These are phyloP conservation scores for Dioscorea cayenensis DNA, from an alignment of 116 monocot genomes.

Conservation along the genomic window DNA sequence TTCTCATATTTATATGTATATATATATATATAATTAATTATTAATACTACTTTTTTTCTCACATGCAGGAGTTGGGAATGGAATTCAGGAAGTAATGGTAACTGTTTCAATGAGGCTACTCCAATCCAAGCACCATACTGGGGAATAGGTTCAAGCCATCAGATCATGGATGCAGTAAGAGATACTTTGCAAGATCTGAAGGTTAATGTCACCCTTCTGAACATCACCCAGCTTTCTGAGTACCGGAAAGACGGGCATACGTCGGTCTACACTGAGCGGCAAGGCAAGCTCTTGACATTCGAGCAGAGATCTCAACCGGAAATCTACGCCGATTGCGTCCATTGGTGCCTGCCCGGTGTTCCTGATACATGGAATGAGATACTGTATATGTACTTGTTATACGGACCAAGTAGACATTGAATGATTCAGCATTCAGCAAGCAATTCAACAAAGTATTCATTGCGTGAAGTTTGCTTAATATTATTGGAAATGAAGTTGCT, in stretches of 20 bases:
- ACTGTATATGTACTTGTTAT: constrained; percentile 18
- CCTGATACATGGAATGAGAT: constrained; percentile 77
- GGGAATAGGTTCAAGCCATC: constrained; percentile 32
- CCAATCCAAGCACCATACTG: constrained; percentile 31
- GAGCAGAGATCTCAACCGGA: constrained; percentile 40
- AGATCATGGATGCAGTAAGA: constrained; percentile 26
- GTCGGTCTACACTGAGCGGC: constrained; percentile 50
- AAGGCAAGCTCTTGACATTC: constrained; percentile 40
- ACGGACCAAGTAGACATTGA: not conserved
- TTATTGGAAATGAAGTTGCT: not conserved
- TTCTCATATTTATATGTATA: too few relatives aligned
- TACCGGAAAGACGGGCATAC: constrained; percentile 64
- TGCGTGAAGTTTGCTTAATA: too few relatives aligned
- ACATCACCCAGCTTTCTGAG: constrained; percentile 56
- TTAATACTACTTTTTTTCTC: not conserved
- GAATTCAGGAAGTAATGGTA: constrained; percentile 26
- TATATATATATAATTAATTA: too few relatives aligned
- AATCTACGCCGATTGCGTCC: constrained; percentile 56
- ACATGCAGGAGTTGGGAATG: constrained; percentile 42
- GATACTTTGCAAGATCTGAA: constrained; percentile 17
- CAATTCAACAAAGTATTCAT: not conserved
- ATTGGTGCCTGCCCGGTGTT: constrained; percentile 75
- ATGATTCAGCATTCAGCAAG: not conserved
- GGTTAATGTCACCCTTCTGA: constrained; percentile 36
- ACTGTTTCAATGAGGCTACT: constrained; percentile 49